Evolutionary conservation across 331 rosid species (phyloP).

Genomic region (Ulmus americana): DNA sequence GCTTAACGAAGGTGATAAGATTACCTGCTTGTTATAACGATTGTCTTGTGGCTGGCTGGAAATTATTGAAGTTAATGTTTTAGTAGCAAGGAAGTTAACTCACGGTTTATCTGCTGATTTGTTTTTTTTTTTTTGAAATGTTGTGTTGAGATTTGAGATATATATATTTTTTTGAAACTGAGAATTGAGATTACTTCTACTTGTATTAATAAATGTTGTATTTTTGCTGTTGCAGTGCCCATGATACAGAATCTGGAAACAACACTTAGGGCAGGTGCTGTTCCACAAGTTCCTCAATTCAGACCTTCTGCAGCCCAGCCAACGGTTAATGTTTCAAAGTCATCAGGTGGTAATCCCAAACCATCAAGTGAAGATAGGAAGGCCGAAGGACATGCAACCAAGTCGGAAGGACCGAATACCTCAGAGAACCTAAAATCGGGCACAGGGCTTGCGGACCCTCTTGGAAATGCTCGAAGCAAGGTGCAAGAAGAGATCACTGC

Average conservation of each 20-base stretch:
- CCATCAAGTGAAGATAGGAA: slow-evolving; percentile 1
- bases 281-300: slow-evolving; percentile 79
- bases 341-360: slow-evolving; percentile 8
- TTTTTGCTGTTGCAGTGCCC: slow-evolving; percentile 54
- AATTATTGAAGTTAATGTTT: not conserved
- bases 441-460: slow-evolving; percentile 42
- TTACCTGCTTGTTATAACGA: not conserved
- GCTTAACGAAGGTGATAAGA: not conserved
- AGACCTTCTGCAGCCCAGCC: slow-evolving; percentile 32
- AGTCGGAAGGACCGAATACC: slow-evolving; percentile 21
- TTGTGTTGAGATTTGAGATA: not conserved
- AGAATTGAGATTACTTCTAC: not conserved
- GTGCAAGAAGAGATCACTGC: slow-evolving; percentile 65
- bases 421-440: slow-evolving; percentile 13
- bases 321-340: not conserved
- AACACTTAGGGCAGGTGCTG: slow-evolving; percentile 65
- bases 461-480: slow-evolving; percentile 61
- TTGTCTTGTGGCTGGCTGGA: not conserved
- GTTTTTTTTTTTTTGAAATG: too few relatives aligned
- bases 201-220: not conserved
- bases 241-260: slow-evolving; percentile 82
- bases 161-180: too few relatives aligned
- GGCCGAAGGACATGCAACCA: slow-evolving; percentile 3
- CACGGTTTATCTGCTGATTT: too few relatives aligned
- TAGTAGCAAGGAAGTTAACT: not conserved